Evolutionary conservation across 805 yeast species (phyloP).

Genomic region (Hanseniaspora hatyaiensis): DNA sequence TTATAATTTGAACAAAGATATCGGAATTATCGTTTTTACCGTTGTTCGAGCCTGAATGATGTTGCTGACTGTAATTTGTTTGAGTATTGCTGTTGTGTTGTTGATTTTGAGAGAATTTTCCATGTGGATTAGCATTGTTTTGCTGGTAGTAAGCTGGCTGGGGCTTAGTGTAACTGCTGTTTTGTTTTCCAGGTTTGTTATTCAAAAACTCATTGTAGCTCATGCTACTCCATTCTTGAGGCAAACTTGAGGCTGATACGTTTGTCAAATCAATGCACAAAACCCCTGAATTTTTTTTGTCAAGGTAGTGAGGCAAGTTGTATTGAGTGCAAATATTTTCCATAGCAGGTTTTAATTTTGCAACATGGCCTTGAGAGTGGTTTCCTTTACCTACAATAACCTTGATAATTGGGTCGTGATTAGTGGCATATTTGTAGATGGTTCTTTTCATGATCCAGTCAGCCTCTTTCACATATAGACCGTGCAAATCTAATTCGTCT

Average conservation of each 20-base stretch:
- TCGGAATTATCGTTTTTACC: slow-evolving; percentile 1
- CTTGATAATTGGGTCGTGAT: slow-evolving; percentile 50
- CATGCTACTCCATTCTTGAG: slow-evolving; percentile 29
- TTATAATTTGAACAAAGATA: slow-evolving; percentile 24
- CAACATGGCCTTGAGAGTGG: slow-evolving; percentile 70
- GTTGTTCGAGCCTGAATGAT: slow-evolving; percentile 26
- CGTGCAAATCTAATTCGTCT: slow-evolving; percentile 89
- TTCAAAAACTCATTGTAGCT: slow-evolving; percentile 17
- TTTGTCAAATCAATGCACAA: slow-evolving; percentile 52
- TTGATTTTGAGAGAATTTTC: slow-evolving; percentile 21
- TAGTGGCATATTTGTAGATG: slow-evolving; percentile 47
- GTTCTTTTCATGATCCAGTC: slow-evolving; percentile 62
- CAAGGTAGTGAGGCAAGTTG: slow-evolving; percentile 48
- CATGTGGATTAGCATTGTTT: too few relatives aligned
- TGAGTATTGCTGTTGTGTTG: slow-evolving; percentile 18
- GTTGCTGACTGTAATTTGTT: slow-evolving; percentile 18
- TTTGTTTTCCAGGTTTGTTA: too few relatives aligned
- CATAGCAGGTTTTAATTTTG: slow-evolving; percentile 82
- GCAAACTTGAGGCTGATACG: slow-evolving; percentile 30
- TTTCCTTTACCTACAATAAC: slow-evolving; percentile 91
- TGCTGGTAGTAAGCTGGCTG: too few relatives aligned
- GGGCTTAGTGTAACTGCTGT: too few relatives aligned
- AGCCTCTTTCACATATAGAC: slow-evolving; percentile 82
- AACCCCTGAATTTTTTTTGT: slow-evolving; percentile 70
- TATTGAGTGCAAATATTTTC: slow-evolving; percentile 64